Conservation (phyloP, 2,329 filamentous ascomycete species). For the Sphaceloma murrayae region DNA sequence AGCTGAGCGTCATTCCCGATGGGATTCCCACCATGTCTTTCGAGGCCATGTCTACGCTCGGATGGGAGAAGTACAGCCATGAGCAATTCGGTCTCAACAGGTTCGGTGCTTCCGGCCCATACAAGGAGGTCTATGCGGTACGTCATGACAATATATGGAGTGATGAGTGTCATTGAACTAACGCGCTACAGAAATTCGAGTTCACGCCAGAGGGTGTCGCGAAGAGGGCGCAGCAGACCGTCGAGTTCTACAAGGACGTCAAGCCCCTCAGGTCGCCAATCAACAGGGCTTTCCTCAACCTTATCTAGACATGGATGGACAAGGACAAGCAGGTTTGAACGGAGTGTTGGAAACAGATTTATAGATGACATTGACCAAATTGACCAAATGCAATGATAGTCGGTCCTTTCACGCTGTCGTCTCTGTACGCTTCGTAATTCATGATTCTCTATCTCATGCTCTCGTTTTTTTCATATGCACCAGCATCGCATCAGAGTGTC, state of each 20-base stretch:
- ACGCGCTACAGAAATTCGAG: constrained; percentile 76
- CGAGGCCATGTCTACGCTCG: constrained; percentile 94
- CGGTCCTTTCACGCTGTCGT: too few relatives aligned
- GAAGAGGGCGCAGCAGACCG: constrained; percentile 84
- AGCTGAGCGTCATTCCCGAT: constrained; percentile 82
- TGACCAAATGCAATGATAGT: too few relatives aligned
- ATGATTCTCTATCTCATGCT: too few relatives aligned
- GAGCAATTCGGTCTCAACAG: constrained; percentile 99
- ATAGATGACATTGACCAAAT: too few relatives aligned
- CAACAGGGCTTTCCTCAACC: constrained; percentile 95
- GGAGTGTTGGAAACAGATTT: too few relatives aligned
- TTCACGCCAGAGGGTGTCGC: constrained; percentile 94
- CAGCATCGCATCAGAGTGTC: too few relatives aligned
- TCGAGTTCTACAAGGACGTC: constrained; percentile 96
- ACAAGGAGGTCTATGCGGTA: constrained; percentile 93
- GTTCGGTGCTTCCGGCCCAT: constrained; percentile 93
- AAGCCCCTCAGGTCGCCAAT: constrained; percentile 81
- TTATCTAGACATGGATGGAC: constrained; percentile 56
- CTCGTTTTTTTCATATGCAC: too few relatives aligned
- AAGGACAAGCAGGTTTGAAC: too few relatives aligned
- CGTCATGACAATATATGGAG: constrained; percentile 19
- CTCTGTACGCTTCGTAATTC: too few relatives aligned
- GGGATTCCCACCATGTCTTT: constrained; percentile 88
- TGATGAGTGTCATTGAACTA: constrained; percentile 15
- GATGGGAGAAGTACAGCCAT: constrained; percentile 98